Evolutionary conservation across 1,284 basidiomycete species (phyloP).

Genomic region (Apiotrichum montevideense): DNA sequence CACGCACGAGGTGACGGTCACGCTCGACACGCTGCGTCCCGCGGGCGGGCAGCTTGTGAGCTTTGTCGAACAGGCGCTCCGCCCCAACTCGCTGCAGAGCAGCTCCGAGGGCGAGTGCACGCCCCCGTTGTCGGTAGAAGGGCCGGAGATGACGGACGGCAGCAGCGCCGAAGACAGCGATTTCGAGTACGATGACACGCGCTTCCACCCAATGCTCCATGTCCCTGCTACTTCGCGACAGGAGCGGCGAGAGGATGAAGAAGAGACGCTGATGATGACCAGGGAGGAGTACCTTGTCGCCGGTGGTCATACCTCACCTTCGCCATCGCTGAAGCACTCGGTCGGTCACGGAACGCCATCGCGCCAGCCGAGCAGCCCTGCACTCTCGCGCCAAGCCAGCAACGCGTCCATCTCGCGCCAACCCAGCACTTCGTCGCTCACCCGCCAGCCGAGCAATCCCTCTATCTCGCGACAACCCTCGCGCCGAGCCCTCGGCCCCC

Average conservation of each 20-base stretch:
- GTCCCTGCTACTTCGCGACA: too few relatives aligned
- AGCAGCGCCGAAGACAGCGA: conserved; percentile 29
- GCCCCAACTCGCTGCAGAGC: conserved; percentile 1
- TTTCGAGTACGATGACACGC: conserved; percentile 23
- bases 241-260: neutral
- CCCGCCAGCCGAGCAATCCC: neutral
- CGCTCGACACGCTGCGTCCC: conserved; percentile 20
- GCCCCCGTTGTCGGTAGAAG: neutral
- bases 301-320: conserved; percentile 1
- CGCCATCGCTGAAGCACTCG: neutral
- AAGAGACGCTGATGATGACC: neutral
- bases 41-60: conserved; percentile 18
- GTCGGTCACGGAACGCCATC: neutral
- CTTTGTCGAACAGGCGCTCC: conserved; percentile 18
- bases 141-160: conserved; percentile 29
- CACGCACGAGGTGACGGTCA: conserved; percentile 24
- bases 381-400: neutral
- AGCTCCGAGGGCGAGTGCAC: neutral
- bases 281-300: conserved; percentile 27
- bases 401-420: neutral
- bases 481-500: neutral
- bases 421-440: neutral
- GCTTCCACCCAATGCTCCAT: conserved; percentile 18
- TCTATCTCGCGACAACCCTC: neutral
- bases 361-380: neutral